phyloP scores from a whole-genome alignment of 805 yeast genomes.

The Candida mattraensis region DNA sequence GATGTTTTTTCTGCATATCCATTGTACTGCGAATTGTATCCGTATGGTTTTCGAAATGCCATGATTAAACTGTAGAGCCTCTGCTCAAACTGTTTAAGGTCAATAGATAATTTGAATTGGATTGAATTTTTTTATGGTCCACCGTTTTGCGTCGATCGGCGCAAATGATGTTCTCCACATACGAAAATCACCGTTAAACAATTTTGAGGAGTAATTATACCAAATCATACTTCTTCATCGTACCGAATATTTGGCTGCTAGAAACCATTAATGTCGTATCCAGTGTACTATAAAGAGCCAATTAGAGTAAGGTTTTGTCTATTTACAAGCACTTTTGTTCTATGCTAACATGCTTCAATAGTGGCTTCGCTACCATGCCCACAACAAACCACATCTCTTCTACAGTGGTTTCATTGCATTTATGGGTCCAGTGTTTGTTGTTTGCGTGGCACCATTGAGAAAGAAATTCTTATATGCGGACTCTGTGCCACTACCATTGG shows the following conservation, averaged over 20 bases:
- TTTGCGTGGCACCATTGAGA: conserved; percentile 65
- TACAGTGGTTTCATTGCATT: conserved; percentile 63
- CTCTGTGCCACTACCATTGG: conserved; percentile 61
- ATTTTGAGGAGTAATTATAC: too few species aligned
- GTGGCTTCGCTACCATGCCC: conserved; percentile 77
- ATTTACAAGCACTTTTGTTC: background rate
- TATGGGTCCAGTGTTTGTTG: conserved; percentile 63
- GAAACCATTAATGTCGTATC: conserved; percentile 35
- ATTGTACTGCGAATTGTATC: too few species aligned
- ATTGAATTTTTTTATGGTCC: too few species aligned
- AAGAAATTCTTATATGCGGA: conserved; percentile 65
- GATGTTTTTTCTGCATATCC: too few species aligned
- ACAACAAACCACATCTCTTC: conserved; percentile 73
- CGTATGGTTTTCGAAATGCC: too few species aligned
- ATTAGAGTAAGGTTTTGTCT: conserved; percentile 49
- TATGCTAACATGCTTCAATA: conserved; percentile 29
- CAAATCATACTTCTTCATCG: background rate
- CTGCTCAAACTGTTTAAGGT: too few species aligned
- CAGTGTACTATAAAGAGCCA: conserved; percentile 61
- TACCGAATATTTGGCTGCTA: conserved; percentile 2
- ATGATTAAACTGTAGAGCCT: too few species aligned
- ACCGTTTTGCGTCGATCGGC: too few species aligned
- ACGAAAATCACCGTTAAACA: too few species aligned
- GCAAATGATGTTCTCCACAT: too few species aligned
- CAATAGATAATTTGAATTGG: too few species aligned